Evolutionary conservation across 176 grass and related monocot species (phyloP).

Genomic region (Luzula sylvatica): DNA sequence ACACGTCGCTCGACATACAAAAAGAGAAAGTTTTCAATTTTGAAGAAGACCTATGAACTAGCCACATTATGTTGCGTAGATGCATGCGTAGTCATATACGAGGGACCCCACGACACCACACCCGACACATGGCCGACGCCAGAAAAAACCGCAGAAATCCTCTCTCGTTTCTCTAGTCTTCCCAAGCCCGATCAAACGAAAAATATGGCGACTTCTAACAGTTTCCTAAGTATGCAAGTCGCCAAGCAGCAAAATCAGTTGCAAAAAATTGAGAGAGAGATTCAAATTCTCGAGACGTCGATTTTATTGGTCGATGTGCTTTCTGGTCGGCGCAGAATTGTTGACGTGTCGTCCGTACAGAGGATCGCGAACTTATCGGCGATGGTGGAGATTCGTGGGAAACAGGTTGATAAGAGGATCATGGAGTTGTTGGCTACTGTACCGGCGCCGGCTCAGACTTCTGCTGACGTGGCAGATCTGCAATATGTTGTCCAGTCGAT

Average conservation of each 20-base stretch:
- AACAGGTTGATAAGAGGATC: not conserved
- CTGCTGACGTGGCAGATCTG: not conserved
- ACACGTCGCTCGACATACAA: not conserved
- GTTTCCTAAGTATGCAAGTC: not conserved
- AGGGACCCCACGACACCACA: not conserved
- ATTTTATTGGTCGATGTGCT: not conserved
- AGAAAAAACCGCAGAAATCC: not conserved
- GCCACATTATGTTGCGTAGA: not conserved
- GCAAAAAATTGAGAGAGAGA: not conserved
- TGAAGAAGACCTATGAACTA: conserved; percentile 2
- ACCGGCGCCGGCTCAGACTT: not conserved
- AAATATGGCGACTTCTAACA: not conserved
- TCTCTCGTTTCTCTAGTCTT: not conserved
- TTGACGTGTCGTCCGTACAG: not conserved
- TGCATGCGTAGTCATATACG: conserved; percentile 5
- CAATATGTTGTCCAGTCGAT: too few species aligned
- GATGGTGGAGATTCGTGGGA: not conserved
- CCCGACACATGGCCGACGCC: not conserved
- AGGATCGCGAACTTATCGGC: not conserved
- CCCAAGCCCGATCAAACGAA: not conserved
- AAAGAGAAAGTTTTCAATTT: not conserved
- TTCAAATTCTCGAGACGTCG: not conserved
- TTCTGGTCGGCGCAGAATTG: not conserved
- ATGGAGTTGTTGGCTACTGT: not conserved
- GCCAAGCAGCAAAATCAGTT: conserved; percentile 3